Conservation (phyloP, 352 stramenopile species). For the Globisporangium spinosum region DNA sequence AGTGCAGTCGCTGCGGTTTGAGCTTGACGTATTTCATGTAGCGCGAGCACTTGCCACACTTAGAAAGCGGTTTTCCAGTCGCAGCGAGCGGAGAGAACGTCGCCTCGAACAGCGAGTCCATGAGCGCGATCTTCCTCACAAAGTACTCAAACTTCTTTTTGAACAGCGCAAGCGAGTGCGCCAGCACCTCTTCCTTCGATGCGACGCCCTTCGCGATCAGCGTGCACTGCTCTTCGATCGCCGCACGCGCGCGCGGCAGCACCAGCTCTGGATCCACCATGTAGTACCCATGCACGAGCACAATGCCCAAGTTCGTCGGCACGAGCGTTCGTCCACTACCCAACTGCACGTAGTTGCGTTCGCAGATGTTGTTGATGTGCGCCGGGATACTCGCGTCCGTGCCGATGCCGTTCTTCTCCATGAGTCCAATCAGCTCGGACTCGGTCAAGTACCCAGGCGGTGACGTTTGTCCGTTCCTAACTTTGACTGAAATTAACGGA, state of each 20-base stretch:
- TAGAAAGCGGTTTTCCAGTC: slow-evolving; percentile 43
- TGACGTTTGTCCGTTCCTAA: slow-evolving; percentile 65
- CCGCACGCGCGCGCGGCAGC: slow-evolving; percentile 59
- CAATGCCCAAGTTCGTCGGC: slow-evolving; percentile 68
- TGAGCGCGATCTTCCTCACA: slow-evolving; percentile 48
- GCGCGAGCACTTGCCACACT: slow-evolving; percentile 47
- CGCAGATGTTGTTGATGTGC: slow-evolving; percentile 87
- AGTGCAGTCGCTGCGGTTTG: slow-evolving; percentile 43
- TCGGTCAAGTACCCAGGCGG: slow-evolving; percentile 73
- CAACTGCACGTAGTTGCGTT: slow-evolving; percentile 69
- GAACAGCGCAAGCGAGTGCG: slow-evolving; percentile 38
- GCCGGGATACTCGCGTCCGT: slow-evolving; percentile 74
- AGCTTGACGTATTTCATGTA: slow-evolving; percentile 58
- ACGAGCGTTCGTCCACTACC: slow-evolving; percentile 50
- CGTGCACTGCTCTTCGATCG: slow-evolving; percentile 83
- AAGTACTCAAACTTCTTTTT: slow-evolving; percentile 50
- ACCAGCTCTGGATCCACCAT: slow-evolving; percentile 70
- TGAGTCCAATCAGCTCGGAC: slow-evolving; percentile 75
- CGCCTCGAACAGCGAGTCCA: slow-evolving; percentile 58
- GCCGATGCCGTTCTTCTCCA: slow-evolving; percentile 84
- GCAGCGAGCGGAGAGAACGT: slow-evolving; percentile 54
- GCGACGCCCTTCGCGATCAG: slow-evolving; percentile 72
- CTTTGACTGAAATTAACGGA: slow-evolving; percentile 41
- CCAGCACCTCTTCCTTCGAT: slow-evolving; percentile 32
- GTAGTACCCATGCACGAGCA: slow-evolving; percentile 75